Evolutionary conservation across 2,329 filamentous ascomycete genomes (phyloP), one percentile per base, ranked within the genome.

Genomic region (Ascochyta clinopodiicola): DNA sequence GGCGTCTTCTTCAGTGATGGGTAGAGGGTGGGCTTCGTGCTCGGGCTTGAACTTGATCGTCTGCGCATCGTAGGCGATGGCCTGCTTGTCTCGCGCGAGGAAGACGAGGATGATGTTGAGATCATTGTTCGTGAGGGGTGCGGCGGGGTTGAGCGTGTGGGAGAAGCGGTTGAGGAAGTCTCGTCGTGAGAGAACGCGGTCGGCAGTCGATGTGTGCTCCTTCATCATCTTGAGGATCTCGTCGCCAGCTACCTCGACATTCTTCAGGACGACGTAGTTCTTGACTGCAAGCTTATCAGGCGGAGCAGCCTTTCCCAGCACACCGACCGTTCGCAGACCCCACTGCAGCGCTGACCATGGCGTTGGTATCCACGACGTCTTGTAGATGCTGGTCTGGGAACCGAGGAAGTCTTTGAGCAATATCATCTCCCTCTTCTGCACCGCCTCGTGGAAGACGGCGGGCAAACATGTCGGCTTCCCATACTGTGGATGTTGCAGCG

Each of bases 391-490:
- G 51, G 88, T 85, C 48, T 82, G 83, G 2, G 83, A 80, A 4
- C 73, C 71, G 49, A 89, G 74, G 66, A 96, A 99, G 9, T 89
- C 83, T 13, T 84, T 78, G 10, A 94, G 68, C 0, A 89, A 86
- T 12, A 96, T 80, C 74, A 96, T 84, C 39, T 89, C 86, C 42
- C 83, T 86, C 38, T 82, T 85, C 46, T 83, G 80, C 1, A 95
- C 78, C 0, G 90, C 90, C 66, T 98, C 94, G 53, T 84, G 79
- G 44, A 98, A 80, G 5, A 93, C 95, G 3, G 88, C 86, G 1
- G 89, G 89, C 0, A 99, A 79, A 3, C 90, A 91, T 9, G 94
- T 82, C 1, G 95, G 95, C 40, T 88, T 84, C 2, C 95, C 95
- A 75, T 86, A 93, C 66, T 94, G 87, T 39, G 87, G 86, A 44